Evolutionary conservation across 257 asterid species (phyloP).

Genomic region (Phtheirospermum japonicum): DNA sequence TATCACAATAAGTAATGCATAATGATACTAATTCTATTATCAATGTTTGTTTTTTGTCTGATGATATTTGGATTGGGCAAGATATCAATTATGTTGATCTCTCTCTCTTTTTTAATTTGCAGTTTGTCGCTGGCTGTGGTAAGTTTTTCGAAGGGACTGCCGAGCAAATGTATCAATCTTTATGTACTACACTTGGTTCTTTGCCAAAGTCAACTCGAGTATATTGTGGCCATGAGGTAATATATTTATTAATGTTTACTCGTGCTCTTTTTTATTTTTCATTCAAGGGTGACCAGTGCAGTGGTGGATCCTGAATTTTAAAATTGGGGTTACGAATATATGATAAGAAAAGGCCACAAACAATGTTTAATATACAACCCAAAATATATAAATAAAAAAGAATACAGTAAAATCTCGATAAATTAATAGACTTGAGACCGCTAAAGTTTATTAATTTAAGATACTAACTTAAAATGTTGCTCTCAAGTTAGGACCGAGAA

Average conservation of each 20-base stretch:
- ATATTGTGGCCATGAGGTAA: conserved; percentile 96
- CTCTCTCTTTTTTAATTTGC: conserved; percentile 22
- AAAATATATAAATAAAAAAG: too few species aligned
- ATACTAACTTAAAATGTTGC: too few species aligned
- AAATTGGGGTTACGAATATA: too few species aligned
- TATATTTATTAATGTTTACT: neutral
- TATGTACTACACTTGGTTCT: conserved; percentile 80
- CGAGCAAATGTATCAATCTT: conserved; percentile 88
- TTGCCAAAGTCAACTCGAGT: conserved; percentile 89
- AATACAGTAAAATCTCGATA: too few species aligned
- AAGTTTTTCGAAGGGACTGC: conserved; percentile 96
- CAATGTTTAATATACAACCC: too few species aligned
- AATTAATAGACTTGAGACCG: too few species aligned
- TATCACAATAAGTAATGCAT: neutral
- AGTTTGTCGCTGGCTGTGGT: conserved; percentile 96
- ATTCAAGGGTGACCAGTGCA: too few species aligned
- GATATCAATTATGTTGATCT: neutral
- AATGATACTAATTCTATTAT: too few species aligned
- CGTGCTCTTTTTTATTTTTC: neutral
- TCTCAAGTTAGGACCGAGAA: too few species aligned
- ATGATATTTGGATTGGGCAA: conserved; percentile 11
- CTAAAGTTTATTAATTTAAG: too few species aligned
- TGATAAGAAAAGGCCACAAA: too few species aligned
- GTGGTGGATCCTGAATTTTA: too few species aligned
- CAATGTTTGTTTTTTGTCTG: neutral